Conservation (phyloP, 352 stramenopile species). For the Pythium angustatum region DNA sequence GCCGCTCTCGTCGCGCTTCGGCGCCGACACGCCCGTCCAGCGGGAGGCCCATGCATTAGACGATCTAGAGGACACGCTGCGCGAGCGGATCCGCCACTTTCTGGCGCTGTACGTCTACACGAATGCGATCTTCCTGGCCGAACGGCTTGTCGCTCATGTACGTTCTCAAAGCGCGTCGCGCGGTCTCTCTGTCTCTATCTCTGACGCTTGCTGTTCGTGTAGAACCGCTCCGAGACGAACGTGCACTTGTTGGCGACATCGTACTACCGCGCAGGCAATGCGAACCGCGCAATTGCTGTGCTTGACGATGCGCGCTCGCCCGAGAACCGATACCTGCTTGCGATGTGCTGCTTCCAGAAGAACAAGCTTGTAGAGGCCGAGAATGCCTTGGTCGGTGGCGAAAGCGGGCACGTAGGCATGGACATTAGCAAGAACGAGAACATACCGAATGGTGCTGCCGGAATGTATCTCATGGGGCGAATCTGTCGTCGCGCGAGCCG, state of each 20-base stretch:
- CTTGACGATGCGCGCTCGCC: slow-evolving; percentile 40
- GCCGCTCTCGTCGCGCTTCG: slow-evolving; percentile 13
- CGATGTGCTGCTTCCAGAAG: slow-evolving; percentile 75
- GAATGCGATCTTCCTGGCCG: slow-evolving; percentile 79
- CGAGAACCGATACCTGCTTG: slow-evolving; percentile 72
- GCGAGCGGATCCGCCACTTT: slow-evolving; percentile 50
- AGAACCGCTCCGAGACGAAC: slow-evolving; percentile 65
- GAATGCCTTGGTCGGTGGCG: slow-evolving; percentile 81
- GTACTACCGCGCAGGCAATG: slow-evolving; percentile 61
- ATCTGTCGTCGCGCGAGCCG: slow-evolving; percentile 90
- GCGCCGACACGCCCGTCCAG: neutral
- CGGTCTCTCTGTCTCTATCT: neutral
- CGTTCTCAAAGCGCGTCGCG: neutral
- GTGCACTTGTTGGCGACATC: slow-evolving; percentile 58
- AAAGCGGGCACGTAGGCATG: slow-evolving; percentile 24
- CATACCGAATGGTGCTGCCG: slow-evolving; percentile 88
- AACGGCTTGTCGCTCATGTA: slow-evolving; percentile 82
- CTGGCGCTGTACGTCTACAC: slow-evolving; percentile 57
- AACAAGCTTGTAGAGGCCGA: slow-evolving; percentile 85
- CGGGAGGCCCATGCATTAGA: slow-evolving; percentile 14
- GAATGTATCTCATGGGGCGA: slow-evolving; percentile 90
- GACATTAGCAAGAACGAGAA: slow-evolving; percentile 34
- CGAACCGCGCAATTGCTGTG: slow-evolving; percentile 53
- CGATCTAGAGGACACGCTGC: slow-evolving; percentile 51
- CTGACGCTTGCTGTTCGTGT: neutral